These are phyloP conservation scores for Wickerhamiella brachini DNA, from an alignment of 805 yeast genomes.

Conservation along the genomic window DNA sequence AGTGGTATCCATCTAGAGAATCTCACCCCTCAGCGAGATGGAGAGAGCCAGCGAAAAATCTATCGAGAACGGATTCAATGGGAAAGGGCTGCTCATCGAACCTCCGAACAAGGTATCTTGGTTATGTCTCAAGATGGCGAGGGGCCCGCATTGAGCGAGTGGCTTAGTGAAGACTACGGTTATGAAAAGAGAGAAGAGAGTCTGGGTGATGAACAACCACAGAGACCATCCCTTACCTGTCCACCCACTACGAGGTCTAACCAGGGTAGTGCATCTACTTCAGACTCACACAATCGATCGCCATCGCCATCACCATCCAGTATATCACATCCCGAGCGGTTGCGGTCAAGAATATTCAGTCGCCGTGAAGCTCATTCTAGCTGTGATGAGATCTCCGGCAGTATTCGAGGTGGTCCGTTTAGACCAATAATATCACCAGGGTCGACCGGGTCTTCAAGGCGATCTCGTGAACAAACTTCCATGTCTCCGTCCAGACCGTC, in stretches of 20 bases:
- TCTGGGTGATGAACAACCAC: no score
- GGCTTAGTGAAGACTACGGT: background rate
- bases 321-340: background rate
- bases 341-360: background rate
- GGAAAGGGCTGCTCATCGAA: background rate
- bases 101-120: background rate
- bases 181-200: no score
- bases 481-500: background rate
- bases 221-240: no score
- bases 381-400: background rate
- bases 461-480: background rate
- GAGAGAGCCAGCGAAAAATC: background rate
- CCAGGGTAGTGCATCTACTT: no score
- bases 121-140: background rate
- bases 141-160: background rate
- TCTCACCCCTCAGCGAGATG: background rate
- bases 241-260: no score
- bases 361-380: background rate
- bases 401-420: background rate
- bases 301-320: background rate
- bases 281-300: background rate
- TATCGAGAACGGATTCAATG: background rate
- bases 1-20: background rate
- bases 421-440: background rate
- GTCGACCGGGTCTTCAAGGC: background rate